These are phyloP conservation scores for Pseudozyma pruni DNA, from an alignment of 1,284 basidiomycete genomes.

Conservation along the genomic window DNA sequence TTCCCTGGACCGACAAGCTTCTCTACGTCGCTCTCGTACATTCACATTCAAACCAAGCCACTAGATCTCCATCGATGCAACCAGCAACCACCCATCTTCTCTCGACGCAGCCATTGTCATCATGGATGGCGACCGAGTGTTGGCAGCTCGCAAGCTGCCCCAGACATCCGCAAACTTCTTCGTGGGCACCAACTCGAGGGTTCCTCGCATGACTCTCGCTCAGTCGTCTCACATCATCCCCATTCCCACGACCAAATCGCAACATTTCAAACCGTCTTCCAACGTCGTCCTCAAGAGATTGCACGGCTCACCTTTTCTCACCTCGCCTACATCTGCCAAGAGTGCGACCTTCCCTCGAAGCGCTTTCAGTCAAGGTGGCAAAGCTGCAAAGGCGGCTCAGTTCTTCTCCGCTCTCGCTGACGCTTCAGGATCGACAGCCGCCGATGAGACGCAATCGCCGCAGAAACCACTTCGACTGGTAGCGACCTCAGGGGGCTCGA, in stretches of 20 bases:
- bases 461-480: not conserved
- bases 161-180: conserved; percentile 49
- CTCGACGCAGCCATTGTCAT: not conserved
- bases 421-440: not conserved
- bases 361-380: not conserved
- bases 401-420: conserved; percentile 12
- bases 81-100: not conserved
- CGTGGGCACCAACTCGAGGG: conserved; percentile 44
- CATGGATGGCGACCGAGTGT: conserved; percentile 22
- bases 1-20: too few species aligned
- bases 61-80: conserved; percentile 2
- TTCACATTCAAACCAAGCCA: too few species aligned
- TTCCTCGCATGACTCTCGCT: conserved; percentile 36
- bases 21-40: too few species aligned
- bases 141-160: conserved; percentile 40
- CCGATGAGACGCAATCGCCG: not conserved
- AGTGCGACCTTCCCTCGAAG: conserved; percentile 1
- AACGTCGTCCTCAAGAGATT: conserved; percentile 1
- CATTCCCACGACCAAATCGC: conserved; percentile 5
- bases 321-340: conserved; percentile 5
- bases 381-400: conserved; percentile 23
- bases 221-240: conserved; percentile 37
- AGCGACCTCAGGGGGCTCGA: too few species aligned
- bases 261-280: conserved; percentile 5
- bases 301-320: conserved; percentile 6